phyloP scores from a whole-genome alignment of 306 rosid species.

The Casuarina cunninghamiana region DNA sequence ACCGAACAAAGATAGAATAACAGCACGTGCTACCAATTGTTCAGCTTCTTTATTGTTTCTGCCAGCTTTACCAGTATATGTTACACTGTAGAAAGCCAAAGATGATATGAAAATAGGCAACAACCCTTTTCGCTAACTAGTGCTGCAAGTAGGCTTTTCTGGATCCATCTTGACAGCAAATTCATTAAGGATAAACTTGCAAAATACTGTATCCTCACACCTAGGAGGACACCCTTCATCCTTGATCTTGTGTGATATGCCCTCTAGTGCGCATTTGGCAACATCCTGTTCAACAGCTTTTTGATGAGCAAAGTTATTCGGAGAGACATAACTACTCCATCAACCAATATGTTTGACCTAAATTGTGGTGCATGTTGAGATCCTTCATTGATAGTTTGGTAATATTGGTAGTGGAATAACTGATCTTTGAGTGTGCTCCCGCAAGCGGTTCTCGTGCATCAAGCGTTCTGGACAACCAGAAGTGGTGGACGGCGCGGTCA shows the following conservation, averaged over 20 bases:
- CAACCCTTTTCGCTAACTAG: neutral
- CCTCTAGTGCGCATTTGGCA: conserved; percentile 44
- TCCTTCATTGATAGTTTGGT: conserved; percentile 48
- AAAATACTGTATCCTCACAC: conserved; percentile 31
- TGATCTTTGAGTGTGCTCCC: conserved; percentile 30
- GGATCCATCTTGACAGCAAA: conserved; percentile 48
- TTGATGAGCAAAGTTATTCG: conserved; percentile 21
- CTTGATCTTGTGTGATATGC: conserved; percentile 15
- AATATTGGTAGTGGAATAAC: conserved; percentile 28
- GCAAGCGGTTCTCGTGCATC: conserved; percentile 34
- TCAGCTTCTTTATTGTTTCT: no score
- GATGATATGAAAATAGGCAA: no score
- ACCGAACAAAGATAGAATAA: no score
- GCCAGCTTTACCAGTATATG: no score
- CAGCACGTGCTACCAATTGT: no score
- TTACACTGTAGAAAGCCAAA: no score
- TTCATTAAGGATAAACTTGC: conserved; percentile 55
- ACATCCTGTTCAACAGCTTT: conserved; percentile 57
- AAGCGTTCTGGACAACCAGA: neutral
- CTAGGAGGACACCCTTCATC: conserved; percentile 23
- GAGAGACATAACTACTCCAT: conserved; percentile 35
- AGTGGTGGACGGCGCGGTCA: neutral
- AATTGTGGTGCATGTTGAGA: conserved; percentile 15
- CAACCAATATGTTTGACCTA: conserved; percentile 43
- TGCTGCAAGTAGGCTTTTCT: conserved; percentile 38